Evolutionary conservation across 306 rosid species (phyloP).

Genomic region (Trifolium subterraneum): DNA sequence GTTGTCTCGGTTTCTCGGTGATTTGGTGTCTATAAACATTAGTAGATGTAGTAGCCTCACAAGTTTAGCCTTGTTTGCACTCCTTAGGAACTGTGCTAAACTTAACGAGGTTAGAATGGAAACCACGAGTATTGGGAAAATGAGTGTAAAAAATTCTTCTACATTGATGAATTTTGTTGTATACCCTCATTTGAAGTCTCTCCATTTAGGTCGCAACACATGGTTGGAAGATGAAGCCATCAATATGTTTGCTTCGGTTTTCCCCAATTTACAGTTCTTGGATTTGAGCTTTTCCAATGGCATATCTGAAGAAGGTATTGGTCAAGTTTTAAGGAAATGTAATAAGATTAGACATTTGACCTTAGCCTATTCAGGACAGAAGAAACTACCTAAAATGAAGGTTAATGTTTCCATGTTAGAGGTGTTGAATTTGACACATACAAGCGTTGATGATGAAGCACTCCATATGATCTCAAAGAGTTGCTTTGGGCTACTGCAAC

Average conservation of each 20-base stretch:
- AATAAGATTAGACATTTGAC: conserved; percentile 53
- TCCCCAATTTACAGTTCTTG: conserved; percentile 60
- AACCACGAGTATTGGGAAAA: conserved; percentile 47
- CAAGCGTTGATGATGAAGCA: conserved; percentile 52
- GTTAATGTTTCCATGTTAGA: conserved; percentile 47
- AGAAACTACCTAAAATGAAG: conserved; percentile 42
- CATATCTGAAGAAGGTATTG: background rate
- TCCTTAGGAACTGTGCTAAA: conserved; percentile 58
- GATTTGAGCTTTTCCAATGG: conserved; percentile 37
- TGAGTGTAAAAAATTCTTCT: background rate
- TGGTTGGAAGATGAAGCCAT: conserved; percentile 42
- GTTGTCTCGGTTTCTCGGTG: conserved; percentile 55
- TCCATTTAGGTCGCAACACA: conserved; percentile 34
- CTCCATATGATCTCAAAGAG: conserved; percentile 57
- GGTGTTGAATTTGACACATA: conserved; percentile 46
- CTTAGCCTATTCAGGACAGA: conserved; percentile 36
- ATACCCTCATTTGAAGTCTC: conserved; percentile 46
- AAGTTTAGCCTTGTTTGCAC: conserved; percentile 54
- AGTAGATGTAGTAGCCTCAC: conserved; percentile 51
- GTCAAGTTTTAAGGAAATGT: background rate
- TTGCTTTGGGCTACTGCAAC: conserved; percentile 48
- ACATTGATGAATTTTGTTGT: conserved; percentile 23
- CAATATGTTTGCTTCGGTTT: conserved; percentile 45
- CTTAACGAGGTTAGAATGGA: conserved; percentile 60
- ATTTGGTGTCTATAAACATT: conserved; percentile 59